Base-by-base conservation (phyloP, 352 stramenopile genomes). In the Phytopythium mirpurense region DNA sequence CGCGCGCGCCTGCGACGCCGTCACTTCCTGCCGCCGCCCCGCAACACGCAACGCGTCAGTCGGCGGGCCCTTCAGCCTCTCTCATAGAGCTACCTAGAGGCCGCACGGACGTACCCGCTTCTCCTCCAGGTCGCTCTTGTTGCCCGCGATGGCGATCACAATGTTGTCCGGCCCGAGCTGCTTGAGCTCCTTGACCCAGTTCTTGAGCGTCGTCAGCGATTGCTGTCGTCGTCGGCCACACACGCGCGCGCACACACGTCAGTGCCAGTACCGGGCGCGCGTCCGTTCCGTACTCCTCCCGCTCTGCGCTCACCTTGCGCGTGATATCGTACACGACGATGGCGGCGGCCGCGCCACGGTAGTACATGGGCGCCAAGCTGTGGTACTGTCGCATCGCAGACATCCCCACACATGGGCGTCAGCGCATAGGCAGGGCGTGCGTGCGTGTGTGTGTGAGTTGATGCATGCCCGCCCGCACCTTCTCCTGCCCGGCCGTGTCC, bases 321-420 rank as follows among this genome's bases (percentile, higher is more conserved):
- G 96, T 99, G 65, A 99, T 98, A 84, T 99, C 97, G 68, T 98
- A 99, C 15, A 99, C 96, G 47, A 99, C 83, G 63, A 99, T 97
- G 9, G 96, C 96, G 10, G 93, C 95, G 7, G 93, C 90, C n/a
- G 97, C 97, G 60, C 94, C 95, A 52, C 96, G 78, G 74, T 99
- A 99, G 77, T 99, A 99, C 95, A 99, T 99, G 19, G 97, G 96
- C 27, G 96, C 96, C 37, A 99, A 69, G 45, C 87, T 97, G 59
- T 98, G 92, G 67, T 99, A 98, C 68, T 93, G 65, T 37, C 42
- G 56, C n/a, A 6, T 26, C 19, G 16, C 7, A 29, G 5, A 37
- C 27, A 51, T 1, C 4, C 29, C 7, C 7, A n/a, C 18, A 26
- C 18, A 31, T 18, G 9, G 18, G 15, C 16, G 10, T 9, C 24